Base-by-base conservation (phyloP, 208 protist species). In the Trypanosoma boissoni region DNA sequence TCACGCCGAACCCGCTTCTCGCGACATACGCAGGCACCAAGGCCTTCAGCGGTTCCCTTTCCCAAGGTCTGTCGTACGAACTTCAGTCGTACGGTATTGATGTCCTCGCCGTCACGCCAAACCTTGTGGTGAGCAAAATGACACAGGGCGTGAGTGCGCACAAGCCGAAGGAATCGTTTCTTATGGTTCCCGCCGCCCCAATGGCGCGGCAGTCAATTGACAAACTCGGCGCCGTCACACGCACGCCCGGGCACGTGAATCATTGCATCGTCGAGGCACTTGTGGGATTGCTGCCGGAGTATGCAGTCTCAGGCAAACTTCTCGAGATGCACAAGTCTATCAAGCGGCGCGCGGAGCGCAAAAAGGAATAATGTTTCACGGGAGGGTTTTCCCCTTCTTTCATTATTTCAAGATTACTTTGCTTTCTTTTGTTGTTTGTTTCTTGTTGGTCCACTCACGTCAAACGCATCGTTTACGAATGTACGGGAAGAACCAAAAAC, bases 11-110 rank as follows among this genome's bases (percentile, higher is more conserved):
- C 8, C 86, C 91, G n/a, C 27, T 94, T 29, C 72, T 96, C 6
- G 59, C 85, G 55, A 87, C 79, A 21, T 97, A 97, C 67, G 75
- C 81, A 2, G 91, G 75, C 9, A 90, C 79, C 39, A 97, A 97
- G 73, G 75, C 88, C 12, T 96, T 94, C 66, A 86, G 79, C 70
- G 12, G 84, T 8, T 76, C 78, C 24, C 94, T 93, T 51, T 74
- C 70, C 50, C 26, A 57, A 6, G 59, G 72, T 18, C 72, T 97
- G 21, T 31, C 68, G 53, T 80, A 80, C 45, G 92, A 97, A 74
- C 68, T 82, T 9, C 65, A 70, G 54, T 51, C 68, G 28, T 83
- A 73, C 41, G 72, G 74, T 32, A 71, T 92, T 45, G 82, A 94
- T 48, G 83, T 91, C 5, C 60, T 92, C 9, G 58, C 67, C 1